Evolutionary conservation across 257 asterid species (phyloP).

Genomic region (Thymus quinquecostatus): DNA sequence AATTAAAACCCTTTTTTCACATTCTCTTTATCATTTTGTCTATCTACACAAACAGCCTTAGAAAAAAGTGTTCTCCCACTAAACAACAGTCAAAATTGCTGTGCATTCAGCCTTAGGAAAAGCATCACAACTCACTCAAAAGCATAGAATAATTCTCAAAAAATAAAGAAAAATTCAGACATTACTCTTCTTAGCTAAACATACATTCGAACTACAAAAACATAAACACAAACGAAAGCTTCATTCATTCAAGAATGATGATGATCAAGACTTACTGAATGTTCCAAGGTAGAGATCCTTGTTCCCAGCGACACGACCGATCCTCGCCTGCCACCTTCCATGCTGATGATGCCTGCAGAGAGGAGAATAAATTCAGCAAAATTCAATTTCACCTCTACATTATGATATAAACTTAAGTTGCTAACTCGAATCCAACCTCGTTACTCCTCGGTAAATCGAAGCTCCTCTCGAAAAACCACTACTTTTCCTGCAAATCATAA

Average conservation of each 20-base stretch:
- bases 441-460: slow-evolving; percentile 75
- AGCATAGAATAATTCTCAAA: neutral
- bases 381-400: neutral
- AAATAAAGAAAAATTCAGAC: slow-evolving; percentile 18
- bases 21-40: slow-evolving; percentile 37
- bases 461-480: slow-evolving; percentile 84
- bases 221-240: neutral
- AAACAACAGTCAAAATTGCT: slow-evolving; percentile 39
- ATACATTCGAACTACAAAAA: neutral
- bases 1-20: neutral
- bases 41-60: slow-evolving; percentile 39
- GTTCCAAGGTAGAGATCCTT: slow-evolving; percentile 79
- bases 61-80: slow-evolving; percentile 35
- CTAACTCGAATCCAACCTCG: slow-evolving; percentile 45
- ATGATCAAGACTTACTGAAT: slow-evolving; percentile 51
- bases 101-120: slow-evolving; percentile 44
- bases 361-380: neutral
- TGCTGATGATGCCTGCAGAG: slow-evolving; percentile 69
- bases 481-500: slow-evolving; percentile 52
- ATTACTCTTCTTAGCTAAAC: neutral
- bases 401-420: neutral
- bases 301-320: slow-evolving; percentile 82
- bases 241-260: neutral
- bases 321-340: slow-evolving; percentile 83
- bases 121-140: slow-evolving; percentile 18